phyloP scores from a whole-genome alignment of 208 protist species.

The Herpetomonas samuelpessoai region DNA sequence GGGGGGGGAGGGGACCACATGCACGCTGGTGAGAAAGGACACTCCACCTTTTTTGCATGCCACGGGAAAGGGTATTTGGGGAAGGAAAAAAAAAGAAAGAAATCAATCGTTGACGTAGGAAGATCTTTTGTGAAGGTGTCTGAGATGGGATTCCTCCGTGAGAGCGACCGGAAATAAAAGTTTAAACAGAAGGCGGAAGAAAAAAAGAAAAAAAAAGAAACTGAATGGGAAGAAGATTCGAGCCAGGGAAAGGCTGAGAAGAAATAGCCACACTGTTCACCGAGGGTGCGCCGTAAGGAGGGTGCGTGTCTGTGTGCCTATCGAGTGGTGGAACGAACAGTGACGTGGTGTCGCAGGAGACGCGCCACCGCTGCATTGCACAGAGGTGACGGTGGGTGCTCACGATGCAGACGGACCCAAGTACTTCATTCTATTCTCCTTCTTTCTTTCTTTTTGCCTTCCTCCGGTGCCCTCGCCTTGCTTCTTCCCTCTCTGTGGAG shows the following conservation, averaged over 20 bases:
- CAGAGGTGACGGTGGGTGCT: no score
- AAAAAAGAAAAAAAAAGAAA: conserved; percentile 5
- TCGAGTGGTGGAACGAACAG: no score
- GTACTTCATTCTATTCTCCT: no score
- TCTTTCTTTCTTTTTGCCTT: no score
- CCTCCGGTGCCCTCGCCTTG: background rate
- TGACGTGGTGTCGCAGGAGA: background rate
- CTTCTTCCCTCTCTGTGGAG: background rate
- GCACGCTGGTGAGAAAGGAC: background rate
- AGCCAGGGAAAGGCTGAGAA: conserved; percentile 2
- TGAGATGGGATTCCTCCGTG: no score
- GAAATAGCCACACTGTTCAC: conserved; percentile 5
- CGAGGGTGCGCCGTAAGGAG: background rate
- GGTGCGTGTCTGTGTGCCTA: no score
- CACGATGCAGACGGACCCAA: no score
- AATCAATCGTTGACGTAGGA: no score
- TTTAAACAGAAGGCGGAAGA: background rate
- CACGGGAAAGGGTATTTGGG: background rate
- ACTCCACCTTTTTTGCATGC: background rate
- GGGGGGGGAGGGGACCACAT: background rate
- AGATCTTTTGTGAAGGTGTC: no score
- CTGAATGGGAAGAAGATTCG: background rate
- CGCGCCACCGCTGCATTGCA: conserved; percentile 1
- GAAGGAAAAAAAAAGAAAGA: background rate
- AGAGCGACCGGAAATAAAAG: background rate